Base-by-base conservation (phyloP, 2,329 filamentous ascomycete species). In the Didymella exigua region DNA sequence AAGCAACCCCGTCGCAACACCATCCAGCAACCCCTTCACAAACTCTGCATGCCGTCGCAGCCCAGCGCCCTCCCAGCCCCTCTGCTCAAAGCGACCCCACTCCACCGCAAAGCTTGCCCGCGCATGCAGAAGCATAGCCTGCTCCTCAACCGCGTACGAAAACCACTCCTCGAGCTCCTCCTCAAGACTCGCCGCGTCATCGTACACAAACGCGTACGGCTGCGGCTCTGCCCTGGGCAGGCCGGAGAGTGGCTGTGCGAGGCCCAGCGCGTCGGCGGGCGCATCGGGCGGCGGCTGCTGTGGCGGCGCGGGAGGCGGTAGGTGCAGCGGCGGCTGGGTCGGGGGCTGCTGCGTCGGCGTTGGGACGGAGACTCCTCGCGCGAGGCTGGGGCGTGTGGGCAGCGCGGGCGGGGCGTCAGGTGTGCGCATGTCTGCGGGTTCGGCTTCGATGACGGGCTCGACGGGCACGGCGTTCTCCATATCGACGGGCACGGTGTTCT, bases 91-190 rank as follows among this genome's bases (percentile, higher is more conserved):
- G 7, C 55, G 49, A 49, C 62, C 72, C 90, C 90, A 96, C 69
- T 88, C 84, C 71, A 86, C 84, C 60, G 92, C 85, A 69, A 96
- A 98, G 2, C 88, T 86, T 31, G 86, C 82, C 69, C 90, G 90
- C 18, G 90, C 88, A 48, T 87, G 85, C 48, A 89, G 84, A 43
- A 97, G 80, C 67, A 93, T 88, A 41, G 88, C 83, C 77, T 90
- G 90, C 72, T 98, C 93, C 75, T 90, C 89, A 59, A 91, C 87
- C 65, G 89, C 89, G 76, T 98, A 97, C 48, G 89, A 87, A 76
- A 99, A 99, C 95, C 95, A 99, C 77, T 99, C 95, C 72, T 98
- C 91, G 42, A 99, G 82, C 79, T 99, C 95, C 60, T 95, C 91
- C 16, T 90, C 86, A 65, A 96, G 88, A 0, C 74, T 77, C 16